A percentile compares a stretch with the other conserved stretches of the same genome.
phyloP scores from a whole-genome alignment of 495 filamentous ascomycete genomes.

The Podospora didyma region DNA sequence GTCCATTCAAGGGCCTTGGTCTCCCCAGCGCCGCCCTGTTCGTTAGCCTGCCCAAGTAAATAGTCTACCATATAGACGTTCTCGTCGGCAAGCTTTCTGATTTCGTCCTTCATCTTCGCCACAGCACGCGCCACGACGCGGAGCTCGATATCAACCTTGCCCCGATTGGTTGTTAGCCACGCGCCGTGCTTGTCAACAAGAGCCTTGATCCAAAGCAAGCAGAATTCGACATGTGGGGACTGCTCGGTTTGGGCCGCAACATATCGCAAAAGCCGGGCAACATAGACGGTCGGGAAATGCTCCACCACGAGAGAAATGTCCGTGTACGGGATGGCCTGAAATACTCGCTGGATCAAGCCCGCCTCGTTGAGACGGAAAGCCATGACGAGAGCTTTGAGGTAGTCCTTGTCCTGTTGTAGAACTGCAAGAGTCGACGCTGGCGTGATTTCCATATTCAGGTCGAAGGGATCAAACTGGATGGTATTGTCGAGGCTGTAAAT shows the following conservation, averaged over 20 bases:
- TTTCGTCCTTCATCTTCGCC: conserved; percentile 67
- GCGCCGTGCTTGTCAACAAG: conserved; percentile 76
- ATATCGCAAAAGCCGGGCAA: conserved; percentile 74
- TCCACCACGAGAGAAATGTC: conserved; percentile 77
- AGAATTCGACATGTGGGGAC: conserved; percentile 89
- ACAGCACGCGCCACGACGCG: conserved; percentile 73
- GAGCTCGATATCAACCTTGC: conserved; percentile 74
- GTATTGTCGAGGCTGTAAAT: conserved; percentile 84
- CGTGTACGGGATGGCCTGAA: conserved; percentile 71
- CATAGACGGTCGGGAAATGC: conserved; percentile 79
- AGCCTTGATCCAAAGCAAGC: conserved; percentile 86
- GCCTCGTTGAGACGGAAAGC: conserved; percentile 88
- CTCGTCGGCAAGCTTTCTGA: conserved; percentile 74
- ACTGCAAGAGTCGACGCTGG: conserved; percentile 73
- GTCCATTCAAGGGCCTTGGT: conserved; percentile 13
- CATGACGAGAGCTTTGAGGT: conserved; percentile 91
- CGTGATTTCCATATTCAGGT: conserved; percentile 89
- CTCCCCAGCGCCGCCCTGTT: conserved; percentile 9
- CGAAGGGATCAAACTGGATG: conserved; percentile 88
- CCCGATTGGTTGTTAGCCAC: conserved; percentile 73
- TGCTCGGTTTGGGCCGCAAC: conserved; percentile 86
- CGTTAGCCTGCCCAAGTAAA: conserved; percentile 48
- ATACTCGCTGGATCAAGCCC: conserved; percentile 73
- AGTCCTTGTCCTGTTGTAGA: conserved; percentile 70
- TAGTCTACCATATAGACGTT: conserved; percentile 86